Base-by-base conservation (phyloP, 129 eudicot species). In the Flaveria brownii region DNA sequence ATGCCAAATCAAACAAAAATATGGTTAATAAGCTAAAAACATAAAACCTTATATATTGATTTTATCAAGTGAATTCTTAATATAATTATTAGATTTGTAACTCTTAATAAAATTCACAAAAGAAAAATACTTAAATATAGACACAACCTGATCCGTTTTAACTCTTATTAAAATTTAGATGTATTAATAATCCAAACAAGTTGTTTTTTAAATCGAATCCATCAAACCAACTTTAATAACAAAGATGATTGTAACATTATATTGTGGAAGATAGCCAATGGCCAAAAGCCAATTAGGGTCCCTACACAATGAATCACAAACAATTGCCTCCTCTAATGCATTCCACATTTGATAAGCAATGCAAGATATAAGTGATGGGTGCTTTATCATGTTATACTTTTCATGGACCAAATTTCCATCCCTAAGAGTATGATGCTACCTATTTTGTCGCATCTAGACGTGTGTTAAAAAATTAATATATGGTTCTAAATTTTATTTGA, bases 321-420 rank as follows among this genome's bases (percentile, higher is more conserved):
- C 78, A 52, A 73, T 80, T 80, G 78, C 59, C 79, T 30, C 78
- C 69, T 20, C 26, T 72, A 73, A 80, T 80, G 83, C 83, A 52
- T 42, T 80, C 83, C 83, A 73, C 83, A 80, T 80, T 64, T 80
- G 83, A 80, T 80, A 51, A 63, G 83, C 83, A 80, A 72, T 72
- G 78, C 39, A 41, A 39, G 33, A 43, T 72, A 41, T 22, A 51
- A 65, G 49, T 72, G 68, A 72, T 45, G 75, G 75, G 25, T 68
- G 59, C 68, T 69, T 54, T 77, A 16, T 46, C 62, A 50, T 71
- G 71, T 59, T 60, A 11, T 47, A 22, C 73, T 62, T 72, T 79
- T 71, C 54, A 36, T 62, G 72, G 67, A 62, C 78, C 77, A 62
- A 46, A 61, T 12, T 71, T 78, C 55, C 64, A 17, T 20, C 51